A percentile compares a stretch with the other conserved stretches of the same genome.
Evolutionary conservation across 768 basidiomycete genomes (phyloP).

Genomic region (Dioszegia crocea): DNA sequence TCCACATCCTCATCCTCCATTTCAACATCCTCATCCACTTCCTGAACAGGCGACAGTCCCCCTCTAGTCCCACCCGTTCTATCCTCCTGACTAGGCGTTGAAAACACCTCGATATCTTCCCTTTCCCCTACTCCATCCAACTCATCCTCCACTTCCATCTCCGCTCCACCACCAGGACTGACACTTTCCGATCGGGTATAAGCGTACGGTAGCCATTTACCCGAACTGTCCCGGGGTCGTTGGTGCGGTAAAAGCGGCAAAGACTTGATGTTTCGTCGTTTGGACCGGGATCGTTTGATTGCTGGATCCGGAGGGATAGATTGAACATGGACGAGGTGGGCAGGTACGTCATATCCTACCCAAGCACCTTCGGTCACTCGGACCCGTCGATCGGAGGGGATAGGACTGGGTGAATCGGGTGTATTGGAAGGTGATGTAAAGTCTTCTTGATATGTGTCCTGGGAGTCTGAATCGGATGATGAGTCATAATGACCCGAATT

Average conservation of each 20-base stretch:
- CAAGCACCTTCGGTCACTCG: slow-evolving; percentile 4
- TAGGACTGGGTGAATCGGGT: background rate
- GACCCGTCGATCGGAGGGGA: background rate
- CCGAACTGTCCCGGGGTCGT: background rate
- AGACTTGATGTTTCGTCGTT: background rate
- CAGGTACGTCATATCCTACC: background rate
- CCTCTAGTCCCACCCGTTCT: background rate
- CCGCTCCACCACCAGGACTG: background rate
- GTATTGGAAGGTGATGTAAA: slow-evolving; percentile 1
- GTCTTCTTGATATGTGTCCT: background rate
- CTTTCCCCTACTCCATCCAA: background rate
- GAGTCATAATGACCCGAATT: background rate
- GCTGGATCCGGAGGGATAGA: too few relatives aligned
- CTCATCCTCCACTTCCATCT: background rate
- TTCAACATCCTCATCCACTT: background rate
- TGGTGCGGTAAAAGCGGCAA: background rate
- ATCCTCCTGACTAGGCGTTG: slow-evolving; percentile 1
- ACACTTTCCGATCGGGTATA: slow-evolving; percentile 2
- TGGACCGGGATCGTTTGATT: background rate
- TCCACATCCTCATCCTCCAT: background rate
- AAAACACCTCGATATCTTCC: slow-evolving; percentile 3
- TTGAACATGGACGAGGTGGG: background rate
- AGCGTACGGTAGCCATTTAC: slow-evolving; percentile 2
- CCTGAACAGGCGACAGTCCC: slow-evolving; percentile 4
- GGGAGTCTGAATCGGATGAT: background rate